Evolutionary conservation across 1,284 basidiomycete genomes (phyloP).

Genomic region (Abortiporus biennis): DNA sequence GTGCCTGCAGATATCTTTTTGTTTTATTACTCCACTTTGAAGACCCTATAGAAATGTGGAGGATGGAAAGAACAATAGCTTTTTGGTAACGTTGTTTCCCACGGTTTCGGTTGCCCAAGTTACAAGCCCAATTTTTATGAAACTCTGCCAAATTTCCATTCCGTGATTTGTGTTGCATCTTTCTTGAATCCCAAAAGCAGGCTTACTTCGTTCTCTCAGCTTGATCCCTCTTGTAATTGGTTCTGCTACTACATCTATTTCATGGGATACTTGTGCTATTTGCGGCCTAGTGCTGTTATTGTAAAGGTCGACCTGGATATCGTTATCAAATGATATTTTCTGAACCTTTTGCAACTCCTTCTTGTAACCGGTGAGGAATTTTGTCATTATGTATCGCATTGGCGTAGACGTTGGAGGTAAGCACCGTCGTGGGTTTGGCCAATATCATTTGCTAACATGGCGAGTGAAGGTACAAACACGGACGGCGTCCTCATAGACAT

Average conservation of each 20-base stretch:
- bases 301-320: neutral
- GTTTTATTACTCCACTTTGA: too few species aligned
- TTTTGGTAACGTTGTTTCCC: too few species aligned
- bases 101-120: too few species aligned
- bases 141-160: too few species aligned
- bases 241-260: neutral
- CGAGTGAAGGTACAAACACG: conserved; percentile 37
- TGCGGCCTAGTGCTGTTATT: neutral
- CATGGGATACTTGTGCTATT: neutral
- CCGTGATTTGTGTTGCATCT: too few species aligned
- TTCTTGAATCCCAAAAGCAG: too few species aligned
- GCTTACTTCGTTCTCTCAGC: neutral
- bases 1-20: too few species aligned
- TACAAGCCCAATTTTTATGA: too few species aligned
- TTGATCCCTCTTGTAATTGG: neutral
- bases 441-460: neutral
- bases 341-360: neutral
- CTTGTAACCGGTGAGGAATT: too few species aligned
- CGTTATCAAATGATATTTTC: neutral
- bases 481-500: conserved; percentile 49
- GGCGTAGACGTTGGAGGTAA: conserved; percentile 44
- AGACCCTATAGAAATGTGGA: too few species aligned
- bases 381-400: conserved; percentile 24
- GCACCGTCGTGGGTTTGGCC: neutral
- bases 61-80: too few species aligned